These are phyloP conservation scores for Penicillium samsonianum DNA, from an alignment of 495 filamentous ascomycete species.

Conservation along the genomic window DNA sequence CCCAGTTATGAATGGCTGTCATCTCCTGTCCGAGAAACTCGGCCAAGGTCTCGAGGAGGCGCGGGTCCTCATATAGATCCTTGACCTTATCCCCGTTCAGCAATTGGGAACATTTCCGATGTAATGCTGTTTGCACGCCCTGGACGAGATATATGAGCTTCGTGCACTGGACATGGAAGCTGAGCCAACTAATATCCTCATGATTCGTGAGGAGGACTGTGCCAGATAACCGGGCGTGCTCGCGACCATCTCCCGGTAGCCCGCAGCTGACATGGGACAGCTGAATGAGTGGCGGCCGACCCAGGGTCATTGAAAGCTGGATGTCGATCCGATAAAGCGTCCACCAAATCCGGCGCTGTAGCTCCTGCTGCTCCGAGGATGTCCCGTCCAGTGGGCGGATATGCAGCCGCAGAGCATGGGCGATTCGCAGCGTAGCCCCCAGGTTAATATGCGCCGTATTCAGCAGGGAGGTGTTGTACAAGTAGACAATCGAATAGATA, in stretches of 20 bases:
- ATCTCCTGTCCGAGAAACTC: conserved; percentile 30
- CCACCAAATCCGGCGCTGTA: conserved; percentile 56
- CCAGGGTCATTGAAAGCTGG: conserved; percentile 53
- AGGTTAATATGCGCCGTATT: conserved; percentile 49
- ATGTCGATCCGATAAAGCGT: conserved; percentile 48
- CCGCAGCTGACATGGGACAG: conserved; percentile 35
- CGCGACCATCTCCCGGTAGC: conserved; percentile 41
- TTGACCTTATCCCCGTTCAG: conserved; percentile 16
- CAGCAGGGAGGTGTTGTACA: conserved; percentile 37
- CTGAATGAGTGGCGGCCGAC: conserved; percentile 46
- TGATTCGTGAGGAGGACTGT: conserved; percentile 40
- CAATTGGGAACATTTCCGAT: conserved; percentile 21
- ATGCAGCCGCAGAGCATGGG: conserved; percentile 55
- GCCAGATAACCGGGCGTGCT: conserved; percentile 36
- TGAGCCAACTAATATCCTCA: conserved; percentile 43
- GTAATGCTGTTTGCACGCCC: conserved; percentile 40
- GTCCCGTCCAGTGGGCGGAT: neutral
- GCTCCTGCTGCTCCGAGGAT: conserved; percentile 23
- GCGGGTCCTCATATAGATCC: conserved; percentile 11
- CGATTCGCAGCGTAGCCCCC: conserved; percentile 47
- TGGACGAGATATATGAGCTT: conserved; percentile 43
- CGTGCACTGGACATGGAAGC: conserved; percentile 38
- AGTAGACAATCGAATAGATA: neutral
- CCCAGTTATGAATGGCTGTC: conserved; percentile 29
- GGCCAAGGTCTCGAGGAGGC: conserved; percentile 23